These are phyloP conservation scores for Cutaneotrichosporon sp. DNA, from an alignment of 1,284 basidiomycete genomes.

Conservation along the genomic window DNA sequence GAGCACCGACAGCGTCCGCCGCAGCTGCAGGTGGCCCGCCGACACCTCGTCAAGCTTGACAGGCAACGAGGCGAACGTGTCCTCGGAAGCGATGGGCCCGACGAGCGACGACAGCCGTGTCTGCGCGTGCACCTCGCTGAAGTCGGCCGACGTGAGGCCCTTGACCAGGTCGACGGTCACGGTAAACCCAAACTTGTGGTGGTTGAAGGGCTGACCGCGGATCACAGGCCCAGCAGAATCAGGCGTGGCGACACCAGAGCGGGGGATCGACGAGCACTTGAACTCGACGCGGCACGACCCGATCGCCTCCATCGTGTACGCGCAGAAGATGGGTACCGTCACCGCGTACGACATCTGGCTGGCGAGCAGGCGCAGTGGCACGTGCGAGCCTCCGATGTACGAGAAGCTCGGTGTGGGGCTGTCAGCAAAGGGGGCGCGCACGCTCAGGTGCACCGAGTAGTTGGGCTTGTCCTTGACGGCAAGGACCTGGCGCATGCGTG, in stretches of 20 bases:
- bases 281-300: constrained; percentile 75
- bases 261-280: constrained; percentile 42
- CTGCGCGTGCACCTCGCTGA: constrained; percentile 79
- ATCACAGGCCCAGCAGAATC: constrained; percentile 25
- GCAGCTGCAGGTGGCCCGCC: constrained; percentile 74
- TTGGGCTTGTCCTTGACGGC: constrained; percentile 90
- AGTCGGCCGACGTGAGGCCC: constrained; percentile 80
- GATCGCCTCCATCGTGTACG: constrained; percentile 88
- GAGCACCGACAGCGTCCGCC: constrained; percentile 74
- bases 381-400: constrained; percentile 82
- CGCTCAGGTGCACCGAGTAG: constrained; percentile 89
- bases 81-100: constrained; percentile 71
- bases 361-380: constrained; percentile 79
- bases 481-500: constrained; percentile 90
- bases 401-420: constrained; percentile 80
- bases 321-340: constrained; percentile 81
- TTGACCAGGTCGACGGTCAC: constrained; percentile 81
- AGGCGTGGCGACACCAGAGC: constrained; percentile 42
- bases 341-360: constrained; percentile 73
- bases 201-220: constrained; percentile 61
- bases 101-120: constrained; percentile 77
- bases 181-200: constrained; percentile 72
- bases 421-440: constrained; percentile 90
- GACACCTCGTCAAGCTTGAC: constrained; percentile 73
- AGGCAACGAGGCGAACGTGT: constrained; percentile 73